Conservation (phyloP, 2,329 filamentous ascomycete species). For the Cercospora nicotianae region DNA sequence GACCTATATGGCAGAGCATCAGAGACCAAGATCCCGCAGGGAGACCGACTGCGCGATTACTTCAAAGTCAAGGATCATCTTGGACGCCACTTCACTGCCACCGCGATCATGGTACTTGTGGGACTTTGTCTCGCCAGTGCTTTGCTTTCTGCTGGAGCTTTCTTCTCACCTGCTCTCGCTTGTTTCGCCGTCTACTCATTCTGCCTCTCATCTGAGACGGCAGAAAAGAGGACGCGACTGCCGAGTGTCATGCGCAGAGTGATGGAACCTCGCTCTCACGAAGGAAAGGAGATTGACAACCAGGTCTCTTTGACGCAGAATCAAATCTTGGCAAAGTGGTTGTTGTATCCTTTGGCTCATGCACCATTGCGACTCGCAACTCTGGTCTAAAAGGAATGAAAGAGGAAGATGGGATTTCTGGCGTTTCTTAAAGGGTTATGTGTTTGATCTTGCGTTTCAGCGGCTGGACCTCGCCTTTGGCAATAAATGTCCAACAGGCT, state of each 20-base stretch:
- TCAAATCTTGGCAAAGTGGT: background rate
- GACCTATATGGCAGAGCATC: conserved; percentile 1
- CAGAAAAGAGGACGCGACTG: background rate
- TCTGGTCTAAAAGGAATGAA: background rate
- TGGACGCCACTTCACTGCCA: background rate
- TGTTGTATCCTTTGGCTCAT: background rate
- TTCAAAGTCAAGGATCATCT: conserved; percentile 7
- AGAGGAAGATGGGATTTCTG: background rate
- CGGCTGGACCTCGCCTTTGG: background rate
- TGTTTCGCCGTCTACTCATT: background rate
- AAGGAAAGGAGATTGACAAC: background rate
- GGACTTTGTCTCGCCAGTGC: background rate
- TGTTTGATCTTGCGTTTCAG: too few relatives aligned
- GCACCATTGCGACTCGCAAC: background rate
- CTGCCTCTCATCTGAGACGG: background rate
- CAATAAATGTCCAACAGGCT: background rate
- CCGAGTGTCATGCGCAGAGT: background rate
- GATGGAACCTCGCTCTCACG: background rate
- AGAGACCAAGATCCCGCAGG: conserved; percentile 1
- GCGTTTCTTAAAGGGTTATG: background rate
- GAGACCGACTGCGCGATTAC: conserved; percentile 9
- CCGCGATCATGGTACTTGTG: background rate
- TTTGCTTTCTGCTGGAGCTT: background rate
- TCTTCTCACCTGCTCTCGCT: background rate
- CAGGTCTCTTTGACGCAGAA: background rate